A percentile compares a stretch with the other conserved stretches of the same genome.
phyloP scores from a whole-genome alignment of 1,139 yeast genomes.

The Saccharomycopsis hybrid region DNA sequence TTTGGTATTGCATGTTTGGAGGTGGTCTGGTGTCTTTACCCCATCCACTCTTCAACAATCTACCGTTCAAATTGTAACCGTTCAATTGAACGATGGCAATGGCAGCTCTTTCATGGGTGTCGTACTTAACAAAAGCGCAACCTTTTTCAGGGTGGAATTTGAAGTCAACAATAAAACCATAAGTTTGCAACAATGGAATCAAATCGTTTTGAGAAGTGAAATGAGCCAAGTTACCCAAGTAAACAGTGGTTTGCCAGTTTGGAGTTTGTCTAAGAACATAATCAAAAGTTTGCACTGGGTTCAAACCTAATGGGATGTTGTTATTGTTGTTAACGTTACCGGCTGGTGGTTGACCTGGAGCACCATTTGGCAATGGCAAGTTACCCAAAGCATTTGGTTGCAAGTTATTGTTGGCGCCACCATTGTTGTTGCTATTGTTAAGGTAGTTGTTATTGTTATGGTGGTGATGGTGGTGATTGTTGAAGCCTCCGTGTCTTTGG shows the following conservation, averaged over 20 bases:
- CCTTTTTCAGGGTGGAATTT: constrained; percentile 77
- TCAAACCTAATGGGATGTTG: constrained; percentile 22
- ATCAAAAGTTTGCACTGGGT: constrained; percentile 53
- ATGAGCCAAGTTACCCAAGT: constrained; percentile 79
- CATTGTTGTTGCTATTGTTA: constrained; percentile 15
- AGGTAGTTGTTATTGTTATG: constrained; percentile 7
- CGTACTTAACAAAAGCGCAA: constrained; percentile 82
- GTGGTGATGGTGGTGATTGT: constrained; percentile 16
- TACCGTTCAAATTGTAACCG: constrained; percentile 71
- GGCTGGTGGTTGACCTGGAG: constrained; percentile 20
- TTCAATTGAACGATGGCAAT: constrained; percentile 76
- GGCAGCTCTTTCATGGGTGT: constrained; percentile 84
- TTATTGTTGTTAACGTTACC: constrained; percentile 14
- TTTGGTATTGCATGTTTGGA: constrained; percentile 32
- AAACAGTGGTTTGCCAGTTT: constrained; percentile 82
- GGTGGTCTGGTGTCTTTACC: constrained; percentile 55
- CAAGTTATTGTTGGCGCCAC: neutral
- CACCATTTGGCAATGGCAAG: constrained; percentile 5
- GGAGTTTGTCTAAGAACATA: constrained; percentile 72
- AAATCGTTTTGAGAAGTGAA: constrained; percentile 67
- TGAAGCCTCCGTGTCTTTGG: constrained; percentile 24
- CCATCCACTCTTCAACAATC: constrained; percentile 84
- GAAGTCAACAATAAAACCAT: constrained; percentile 78
- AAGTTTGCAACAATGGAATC: constrained; percentile 68
- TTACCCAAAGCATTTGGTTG: neutral